Evolutionary conservation across 2,329 filamentous ascomycete genomes (phyloP).

Genomic region (Aspergillus pseudoglaucus): DNA sequence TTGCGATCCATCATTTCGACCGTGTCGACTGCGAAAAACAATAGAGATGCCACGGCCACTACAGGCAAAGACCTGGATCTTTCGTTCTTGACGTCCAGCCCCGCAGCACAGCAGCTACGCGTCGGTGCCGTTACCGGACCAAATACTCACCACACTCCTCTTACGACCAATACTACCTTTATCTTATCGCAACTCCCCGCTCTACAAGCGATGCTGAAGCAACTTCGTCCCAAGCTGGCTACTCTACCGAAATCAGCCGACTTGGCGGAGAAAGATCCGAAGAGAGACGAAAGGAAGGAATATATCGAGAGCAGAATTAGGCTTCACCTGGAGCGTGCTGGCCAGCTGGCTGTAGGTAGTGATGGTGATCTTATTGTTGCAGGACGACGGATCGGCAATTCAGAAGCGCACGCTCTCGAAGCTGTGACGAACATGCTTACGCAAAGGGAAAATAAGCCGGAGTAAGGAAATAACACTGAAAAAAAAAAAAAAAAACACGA

Average conservation of each 20-base stretch:
- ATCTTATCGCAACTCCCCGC: conserved; percentile 76
- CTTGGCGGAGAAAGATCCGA: conserved; percentile 43
- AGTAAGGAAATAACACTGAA: neutral
- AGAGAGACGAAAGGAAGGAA: conserved; percentile 64
- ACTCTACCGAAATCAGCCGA: conserved; percentile 32
- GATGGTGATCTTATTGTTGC: conserved; percentile 29
- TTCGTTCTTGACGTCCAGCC: conserved; percentile 51
- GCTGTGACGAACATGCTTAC: conserved; percentile 31
- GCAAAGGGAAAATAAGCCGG: conserved; percentile 13
- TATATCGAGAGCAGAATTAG: conserved; percentile 79
- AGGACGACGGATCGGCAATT: conserved; percentile 33
- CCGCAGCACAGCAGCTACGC: conserved; percentile 42
- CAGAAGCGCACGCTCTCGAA: conserved; percentile 38
- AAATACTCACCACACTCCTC: conserved; percentile 29
- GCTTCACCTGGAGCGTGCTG: conserved; percentile 62
- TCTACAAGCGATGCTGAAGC: conserved; percentile 62
- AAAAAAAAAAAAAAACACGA: neutral
- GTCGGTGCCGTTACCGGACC: conserved; percentile 35
- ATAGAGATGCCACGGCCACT: conserved; percentile 15
- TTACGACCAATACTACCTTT: conserved; percentile 54
- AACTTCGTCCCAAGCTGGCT: conserved; percentile 59
- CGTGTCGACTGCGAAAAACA: conserved; percentile 14
- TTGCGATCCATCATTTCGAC: conserved; percentile 53
- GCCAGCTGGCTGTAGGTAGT: conserved; percentile 29
- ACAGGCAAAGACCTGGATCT: conserved; percentile 33